These are phyloP conservation scores for Melaleuca quinquenervia DNA, from an alignment of 345 rosid species.

Conservation along the genomic window DNA sequence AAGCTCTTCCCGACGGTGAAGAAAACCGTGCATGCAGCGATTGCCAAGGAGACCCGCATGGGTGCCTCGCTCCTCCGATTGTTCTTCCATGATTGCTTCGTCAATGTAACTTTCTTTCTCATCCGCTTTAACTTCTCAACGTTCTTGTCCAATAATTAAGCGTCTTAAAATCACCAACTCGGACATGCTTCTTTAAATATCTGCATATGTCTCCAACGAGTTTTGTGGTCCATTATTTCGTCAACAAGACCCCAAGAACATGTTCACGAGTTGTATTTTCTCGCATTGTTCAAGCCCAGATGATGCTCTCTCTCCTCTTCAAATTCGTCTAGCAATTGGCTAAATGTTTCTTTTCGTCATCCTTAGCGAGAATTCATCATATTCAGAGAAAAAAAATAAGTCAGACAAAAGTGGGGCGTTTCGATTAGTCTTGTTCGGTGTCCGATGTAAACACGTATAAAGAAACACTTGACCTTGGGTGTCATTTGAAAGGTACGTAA, in stretches of 20 bases:
- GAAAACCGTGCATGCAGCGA: slow-evolving; percentile 41
- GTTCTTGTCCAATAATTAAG: too few relatives aligned
- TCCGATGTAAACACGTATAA: background rate
- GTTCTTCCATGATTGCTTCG: slow-evolving; percentile 91
- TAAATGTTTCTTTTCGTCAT: background rate
- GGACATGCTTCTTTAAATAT: background rate
- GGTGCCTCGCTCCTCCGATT: slow-evolving; percentile 87
- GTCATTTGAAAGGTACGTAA: too few relatives aligned
- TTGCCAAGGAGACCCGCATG: slow-evolving; percentile 39
- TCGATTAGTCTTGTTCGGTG: background rate
- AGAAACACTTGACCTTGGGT: background rate
- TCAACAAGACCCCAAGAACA: background rate
- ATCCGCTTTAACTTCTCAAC: background rate
- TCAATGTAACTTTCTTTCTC: slow-evolving; percentile 40
- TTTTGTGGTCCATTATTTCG: background rate
- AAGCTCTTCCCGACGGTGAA: slow-evolving; percentile 37
- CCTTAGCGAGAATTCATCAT: background rate
- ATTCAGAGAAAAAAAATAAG: background rate
- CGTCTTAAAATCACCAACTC: background rate
- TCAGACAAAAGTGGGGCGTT: background rate
- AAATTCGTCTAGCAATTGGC: background rate
- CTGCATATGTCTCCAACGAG: background rate
- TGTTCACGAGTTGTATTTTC: background rate
- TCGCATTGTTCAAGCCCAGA: background rate
- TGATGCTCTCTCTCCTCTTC: background rate